Conservation (phyloP, 768 basidiomycete species). For the Podaxis rugospora region DNA sequence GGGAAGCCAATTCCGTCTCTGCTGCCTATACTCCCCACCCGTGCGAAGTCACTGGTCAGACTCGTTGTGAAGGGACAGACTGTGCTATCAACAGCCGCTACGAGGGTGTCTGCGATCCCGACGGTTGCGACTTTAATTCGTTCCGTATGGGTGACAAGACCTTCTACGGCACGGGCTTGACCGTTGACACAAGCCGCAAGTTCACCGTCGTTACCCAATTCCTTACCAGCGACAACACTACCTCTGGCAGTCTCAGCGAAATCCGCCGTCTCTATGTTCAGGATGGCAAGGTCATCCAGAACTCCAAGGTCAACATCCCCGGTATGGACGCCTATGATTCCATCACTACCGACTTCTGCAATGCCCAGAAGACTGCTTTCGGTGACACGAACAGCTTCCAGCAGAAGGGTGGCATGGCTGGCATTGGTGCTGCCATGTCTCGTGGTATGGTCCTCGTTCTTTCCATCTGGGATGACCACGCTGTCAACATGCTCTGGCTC, state of each 20-base stretch:
- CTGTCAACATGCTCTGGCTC: slow-evolving; percentile 53
- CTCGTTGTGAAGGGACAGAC: slow-evolving; percentile 36
- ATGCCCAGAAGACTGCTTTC: slow-evolving; percentile 41
- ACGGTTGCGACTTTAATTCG: slow-evolving; percentile 62
- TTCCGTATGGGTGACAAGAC: slow-evolving; percentile 45
- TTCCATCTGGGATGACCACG: slow-evolving; percentile 50
- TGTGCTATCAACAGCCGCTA: slow-evolving; percentile 36
- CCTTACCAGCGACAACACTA: slow-evolving; percentile 40
- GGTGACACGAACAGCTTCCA: slow-evolving; percentile 43
- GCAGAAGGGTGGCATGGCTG: slow-evolving; percentile 34
- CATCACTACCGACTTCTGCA: slow-evolving; percentile 47
- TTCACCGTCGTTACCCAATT: slow-evolving; percentile 61
- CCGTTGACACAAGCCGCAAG: slow-evolving; percentile 44
- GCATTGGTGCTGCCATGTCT: slow-evolving; percentile 30
- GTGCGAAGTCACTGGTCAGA: slow-evolving; percentile 36
- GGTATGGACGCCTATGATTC: slow-evolving; percentile 35
- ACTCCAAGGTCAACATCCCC: slow-evolving; percentile 43
- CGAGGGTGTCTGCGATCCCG: slow-evolving; percentile 46
- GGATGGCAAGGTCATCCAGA: slow-evolving; percentile 46
- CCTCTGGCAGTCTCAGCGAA: slow-evolving; percentile 43
- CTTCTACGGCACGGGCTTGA: slow-evolving; percentile 46
- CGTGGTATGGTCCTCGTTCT: slow-evolving; percentile 47
- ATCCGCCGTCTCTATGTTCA: slow-evolving; percentile 55
- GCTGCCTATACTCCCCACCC: slow-evolving; percentile 50
- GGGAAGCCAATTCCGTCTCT: slow-evolving; percentile 53